phyloP scores from a whole-genome alignment of 257 asterid species.

The Dorcoceras hygrometricum region DNA sequence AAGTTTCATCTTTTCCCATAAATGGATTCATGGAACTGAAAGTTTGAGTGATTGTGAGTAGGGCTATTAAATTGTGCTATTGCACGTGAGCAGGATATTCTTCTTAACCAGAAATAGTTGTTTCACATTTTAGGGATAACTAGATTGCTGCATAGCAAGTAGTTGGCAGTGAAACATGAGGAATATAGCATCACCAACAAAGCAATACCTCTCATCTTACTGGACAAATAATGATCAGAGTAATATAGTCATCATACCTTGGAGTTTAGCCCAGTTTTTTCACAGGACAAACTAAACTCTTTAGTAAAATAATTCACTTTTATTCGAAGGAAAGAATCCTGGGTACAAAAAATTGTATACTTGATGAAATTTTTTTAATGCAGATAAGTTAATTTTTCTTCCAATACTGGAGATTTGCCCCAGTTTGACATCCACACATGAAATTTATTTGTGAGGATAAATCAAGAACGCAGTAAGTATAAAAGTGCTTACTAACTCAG shows the following conservation, averaged over 20 bases:
- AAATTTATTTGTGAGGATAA: constrained; percentile 7
- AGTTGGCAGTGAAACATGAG: neutral
- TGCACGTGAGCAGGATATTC: constrained; percentile 11
- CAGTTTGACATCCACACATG: neutral
- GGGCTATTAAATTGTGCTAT: constrained; percentile 7
- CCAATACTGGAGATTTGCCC: constrained; percentile 15
- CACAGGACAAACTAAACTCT: neutral
- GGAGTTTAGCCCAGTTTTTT: neutral
- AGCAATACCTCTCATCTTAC: constrained; percentile 8
- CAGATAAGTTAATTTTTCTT: constrained; percentile 1
- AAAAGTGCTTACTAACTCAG: constrained; percentile 71
- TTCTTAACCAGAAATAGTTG: constrained; percentile 7
- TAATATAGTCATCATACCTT: neutral
- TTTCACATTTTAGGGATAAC: constrained; percentile 4
- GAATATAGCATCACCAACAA: neutral
- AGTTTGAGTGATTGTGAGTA: neutral
- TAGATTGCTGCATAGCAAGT: constrained; percentile 12
- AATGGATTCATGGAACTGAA: neutral
- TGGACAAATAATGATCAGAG: neutral
- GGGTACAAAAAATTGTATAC: neutral
- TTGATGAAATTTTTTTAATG: neutral
- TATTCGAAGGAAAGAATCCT: neutral
- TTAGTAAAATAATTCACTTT: neutral
- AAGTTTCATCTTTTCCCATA: neutral
- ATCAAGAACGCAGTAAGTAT: constrained; percentile 21